These are phyloP conservation scores for Beauveria varroae DNA, from an alignment of 2,329 filamentous ascomycete species.

Conservation along the genomic window DNA sequence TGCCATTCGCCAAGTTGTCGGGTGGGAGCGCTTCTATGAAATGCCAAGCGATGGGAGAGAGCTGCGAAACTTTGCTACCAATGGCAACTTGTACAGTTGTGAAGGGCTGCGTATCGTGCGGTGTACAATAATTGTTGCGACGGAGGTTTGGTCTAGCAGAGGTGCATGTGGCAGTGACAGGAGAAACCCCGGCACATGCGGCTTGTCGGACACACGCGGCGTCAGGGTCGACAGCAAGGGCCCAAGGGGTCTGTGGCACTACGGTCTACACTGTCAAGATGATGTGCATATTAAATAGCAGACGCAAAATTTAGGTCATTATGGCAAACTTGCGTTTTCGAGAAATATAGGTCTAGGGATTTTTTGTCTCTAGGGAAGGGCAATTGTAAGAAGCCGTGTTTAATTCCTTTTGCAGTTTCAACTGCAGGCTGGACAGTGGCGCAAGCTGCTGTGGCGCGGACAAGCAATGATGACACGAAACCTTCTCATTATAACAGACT, in stretches of 20 bases:
- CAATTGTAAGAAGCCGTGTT: neutral
- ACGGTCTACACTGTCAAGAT: too few relatives aligned
- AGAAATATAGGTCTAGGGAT: neutral
- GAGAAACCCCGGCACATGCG: slow-evolving; percentile 12
- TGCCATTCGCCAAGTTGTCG: slow-evolving; percentile 34
- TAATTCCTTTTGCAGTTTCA: neutral
- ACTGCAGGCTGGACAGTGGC: neutral
- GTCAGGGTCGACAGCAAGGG: neutral
- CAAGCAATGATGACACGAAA: neutral
- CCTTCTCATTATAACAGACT: neutral
- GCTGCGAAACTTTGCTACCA: neutral
- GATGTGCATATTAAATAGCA: too few relatives aligned
- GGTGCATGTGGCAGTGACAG: slow-evolving; percentile 11
- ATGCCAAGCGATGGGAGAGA: neutral
- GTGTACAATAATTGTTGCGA: neutral
- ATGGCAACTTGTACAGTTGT: neutral
- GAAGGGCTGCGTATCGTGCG: neutral
- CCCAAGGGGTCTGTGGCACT: neutral
- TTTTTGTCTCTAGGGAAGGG: too few relatives aligned
- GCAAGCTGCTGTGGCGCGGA: neutral
- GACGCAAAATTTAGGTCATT: too few relatives aligned
- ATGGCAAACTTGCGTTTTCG: neutral
- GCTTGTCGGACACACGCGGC: slow-evolving; percentile 10
- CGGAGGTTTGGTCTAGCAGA: neutral
- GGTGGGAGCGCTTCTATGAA: neutral